Evolutionary conservation across 441 rosid species (phyloP).

Genomic region (Erodium chrysanthum): DNA sequence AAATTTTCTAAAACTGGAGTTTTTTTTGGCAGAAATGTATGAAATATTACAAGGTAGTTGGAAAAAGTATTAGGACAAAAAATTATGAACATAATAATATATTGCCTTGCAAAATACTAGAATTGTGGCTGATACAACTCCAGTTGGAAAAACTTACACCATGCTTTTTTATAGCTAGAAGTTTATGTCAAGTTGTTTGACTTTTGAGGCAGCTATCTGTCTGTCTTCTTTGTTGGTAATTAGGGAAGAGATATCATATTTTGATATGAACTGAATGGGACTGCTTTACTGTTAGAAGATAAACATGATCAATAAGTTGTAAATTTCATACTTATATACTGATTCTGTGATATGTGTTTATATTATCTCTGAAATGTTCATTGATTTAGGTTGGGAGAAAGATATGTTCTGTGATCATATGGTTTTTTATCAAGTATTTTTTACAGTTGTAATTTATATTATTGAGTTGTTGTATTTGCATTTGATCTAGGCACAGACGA

Average conservation of each 20-base stretch:
- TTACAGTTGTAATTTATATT: conserved; percentile 6
- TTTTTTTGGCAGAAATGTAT: background rate
- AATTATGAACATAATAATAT: background rate
- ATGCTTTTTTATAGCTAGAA: background rate
- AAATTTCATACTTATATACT: background rate
- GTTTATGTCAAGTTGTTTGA: background rate
- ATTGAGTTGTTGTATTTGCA: conserved; percentile 14
- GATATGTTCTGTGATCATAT: conserved; percentile 4
- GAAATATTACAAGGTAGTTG: background rate
- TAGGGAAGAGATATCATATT: background rate
- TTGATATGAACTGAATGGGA: background rate
- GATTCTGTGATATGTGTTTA: background rate
- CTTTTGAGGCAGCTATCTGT: background rate
- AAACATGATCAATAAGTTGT: background rate
- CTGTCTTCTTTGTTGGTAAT: background rate
- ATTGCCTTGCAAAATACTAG: background rate
- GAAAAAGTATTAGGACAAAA: background rate
- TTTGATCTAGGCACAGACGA: conserved; percentile 33
- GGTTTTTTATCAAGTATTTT: conserved; percentile 3
- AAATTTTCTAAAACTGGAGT: background rate
- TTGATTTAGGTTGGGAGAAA: background rate
- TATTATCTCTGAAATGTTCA: background rate
- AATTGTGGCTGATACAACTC: background rate
- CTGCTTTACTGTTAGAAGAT: background rate
- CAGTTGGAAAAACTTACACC: background rate